Percentiles rank a stretch among this genome's conserved stretches.
Conservation (phyloP, 768 basidiomycete species). For the Kwoniella heveanensis region DNA sequence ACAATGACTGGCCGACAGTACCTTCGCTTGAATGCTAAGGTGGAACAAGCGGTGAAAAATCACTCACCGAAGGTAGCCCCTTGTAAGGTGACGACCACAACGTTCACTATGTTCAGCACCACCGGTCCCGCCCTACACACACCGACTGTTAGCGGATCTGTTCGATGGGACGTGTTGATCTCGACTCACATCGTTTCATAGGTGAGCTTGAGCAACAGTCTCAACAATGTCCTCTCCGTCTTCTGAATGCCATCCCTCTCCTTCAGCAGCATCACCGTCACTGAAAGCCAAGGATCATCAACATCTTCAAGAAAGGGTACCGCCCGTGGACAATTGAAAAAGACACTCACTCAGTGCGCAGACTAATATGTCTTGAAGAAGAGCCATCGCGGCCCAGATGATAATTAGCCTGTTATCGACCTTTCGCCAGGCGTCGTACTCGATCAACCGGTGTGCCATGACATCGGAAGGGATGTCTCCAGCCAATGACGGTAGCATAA, state of each 20-base stretch:
- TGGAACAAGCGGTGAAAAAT: too few relatives aligned
- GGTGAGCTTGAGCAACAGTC: conserved; percentile 14
- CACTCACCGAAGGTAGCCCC: conserved; percentile 25
- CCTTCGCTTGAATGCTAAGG: too few relatives aligned
- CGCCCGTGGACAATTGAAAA: background rate
- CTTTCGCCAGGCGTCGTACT: conserved; percentile 17
- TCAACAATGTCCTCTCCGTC: conserved; percentile 11
- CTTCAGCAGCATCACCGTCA: conserved; percentile 23
- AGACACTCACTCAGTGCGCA: conserved; percentile 14
- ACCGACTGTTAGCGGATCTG: background rate
- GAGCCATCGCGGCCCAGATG: conserved; percentile 17
- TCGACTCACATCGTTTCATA: conserved; percentile 23
- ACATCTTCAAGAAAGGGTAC: background rate
- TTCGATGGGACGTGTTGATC: too few relatives aligned
- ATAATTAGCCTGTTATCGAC: conserved; percentile 19
- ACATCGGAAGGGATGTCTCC: background rate
- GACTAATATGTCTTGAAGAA: conserved; percentile 17
- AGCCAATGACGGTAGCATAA: conserved; percentile 19
- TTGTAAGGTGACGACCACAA: conserved; percentile 17
- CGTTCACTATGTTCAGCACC: conserved; percentile 11
- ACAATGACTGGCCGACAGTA: too few relatives aligned
- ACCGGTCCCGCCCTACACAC: conserved; percentile 19
- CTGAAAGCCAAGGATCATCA: conserved; percentile 2
- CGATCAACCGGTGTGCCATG: background rate
- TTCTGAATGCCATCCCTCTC: conserved; percentile 9